Percentiles rank a stretch among this genome's conserved stretches.
phyloP scores from a whole-genome alignment of 257 asterid genomes.

The Nicotiana undulata region DNA sequence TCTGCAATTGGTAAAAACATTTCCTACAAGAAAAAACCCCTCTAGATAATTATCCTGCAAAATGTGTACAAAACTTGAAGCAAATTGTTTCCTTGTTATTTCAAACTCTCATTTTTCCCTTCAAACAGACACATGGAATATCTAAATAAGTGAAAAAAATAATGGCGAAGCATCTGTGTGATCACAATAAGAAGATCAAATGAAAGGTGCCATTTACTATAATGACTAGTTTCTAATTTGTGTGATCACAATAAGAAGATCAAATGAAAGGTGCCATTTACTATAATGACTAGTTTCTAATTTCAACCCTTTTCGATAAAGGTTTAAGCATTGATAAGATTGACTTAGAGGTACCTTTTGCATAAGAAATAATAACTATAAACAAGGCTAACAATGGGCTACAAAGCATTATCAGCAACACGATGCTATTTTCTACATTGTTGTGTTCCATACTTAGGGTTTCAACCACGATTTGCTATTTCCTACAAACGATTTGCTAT shows the following conservation, averaged over 20 bases:
- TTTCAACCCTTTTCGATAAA: background rate
- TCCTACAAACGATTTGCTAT: too few species aligned
- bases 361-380: background rate
- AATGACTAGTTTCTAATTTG: background rate
- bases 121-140: background rate
- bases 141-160: background rate
- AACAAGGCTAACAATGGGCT: background rate
- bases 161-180: background rate
- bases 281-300: background rate
- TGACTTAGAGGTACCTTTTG: background rate
- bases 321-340: background rate
- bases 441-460: background rate
- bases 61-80: background rate
- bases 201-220: background rate
- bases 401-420: background rate
- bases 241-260: background rate
- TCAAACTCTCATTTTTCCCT: background rate
- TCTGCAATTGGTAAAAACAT: background rate
- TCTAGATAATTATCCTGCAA: background rate
- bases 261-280: background rate
- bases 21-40: background rate
- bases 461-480: background rate
- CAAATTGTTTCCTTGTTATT: background rate
- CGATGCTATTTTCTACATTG: background rate
- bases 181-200: background rate